Evolutionary conservation across 371 early-diverging fungal species (phyloP).

Genomic region (Synchytrium microbalum): DNA sequence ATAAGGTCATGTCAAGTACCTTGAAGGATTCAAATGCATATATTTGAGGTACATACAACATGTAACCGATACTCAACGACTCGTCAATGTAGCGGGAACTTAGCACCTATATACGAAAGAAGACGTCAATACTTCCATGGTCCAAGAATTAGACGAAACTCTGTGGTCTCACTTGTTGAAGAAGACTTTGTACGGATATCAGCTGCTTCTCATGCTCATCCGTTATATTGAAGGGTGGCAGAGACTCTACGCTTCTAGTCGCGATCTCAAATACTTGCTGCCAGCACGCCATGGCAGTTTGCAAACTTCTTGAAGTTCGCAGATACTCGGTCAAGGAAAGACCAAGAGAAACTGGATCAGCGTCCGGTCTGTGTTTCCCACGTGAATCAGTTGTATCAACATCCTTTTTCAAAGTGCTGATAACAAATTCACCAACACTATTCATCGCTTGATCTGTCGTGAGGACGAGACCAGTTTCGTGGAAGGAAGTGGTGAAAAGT

Average conservation of each 20-base stretch:
- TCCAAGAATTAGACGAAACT: neutral
- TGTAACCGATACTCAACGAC: slow-evolving; percentile 28
- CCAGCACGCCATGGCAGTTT: neutral
- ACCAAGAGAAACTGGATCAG: neutral
- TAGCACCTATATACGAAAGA: slow-evolving; percentile 12
- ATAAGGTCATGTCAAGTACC: slow-evolving; percentile 7
- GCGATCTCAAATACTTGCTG: neutral
- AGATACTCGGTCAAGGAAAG: slow-evolving; percentile 5
- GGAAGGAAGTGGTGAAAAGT: slow-evolving; percentile 34
- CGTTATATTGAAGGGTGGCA: neutral
- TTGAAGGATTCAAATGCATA: slow-evolving; percentile 32
- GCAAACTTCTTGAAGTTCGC: neutral
- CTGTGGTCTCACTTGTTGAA: neutral
- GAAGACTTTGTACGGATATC: neutral
- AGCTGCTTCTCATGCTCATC: neutral
- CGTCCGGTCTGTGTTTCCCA: neutral
- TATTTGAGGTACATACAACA: slow-evolving; percentile 26
- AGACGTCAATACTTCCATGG: neutral
- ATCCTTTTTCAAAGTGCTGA: no score
- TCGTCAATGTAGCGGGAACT: slow-evolving; percentile 24
- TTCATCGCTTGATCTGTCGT: slow-evolving; percentile 36
- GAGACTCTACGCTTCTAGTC: neutral
- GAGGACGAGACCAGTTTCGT: slow-evolving; percentile 44
- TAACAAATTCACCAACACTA: slow-evolving; percentile 21
- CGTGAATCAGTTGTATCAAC: neutral